A percentile compares a stretch with the other conserved stretches of the same genome.
These are phyloP conservation scores for Trichophyton rubrum DNA, from an alignment of 2,329 filamentous ascomycete species.

Conservation along the genomic window DNA sequence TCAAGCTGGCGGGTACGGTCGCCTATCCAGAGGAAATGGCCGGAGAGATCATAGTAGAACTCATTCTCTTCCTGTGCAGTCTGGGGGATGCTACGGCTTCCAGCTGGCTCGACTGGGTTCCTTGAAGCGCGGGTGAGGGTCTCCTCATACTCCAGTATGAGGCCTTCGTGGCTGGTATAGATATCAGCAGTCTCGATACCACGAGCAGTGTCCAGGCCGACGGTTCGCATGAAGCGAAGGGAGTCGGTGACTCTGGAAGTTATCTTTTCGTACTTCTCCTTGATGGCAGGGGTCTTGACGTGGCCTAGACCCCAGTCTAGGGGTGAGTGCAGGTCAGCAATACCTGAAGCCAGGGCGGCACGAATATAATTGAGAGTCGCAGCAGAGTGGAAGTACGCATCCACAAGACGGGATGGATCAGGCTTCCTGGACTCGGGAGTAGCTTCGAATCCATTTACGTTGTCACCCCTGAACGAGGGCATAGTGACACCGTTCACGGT, in stretches of 20 bases:
- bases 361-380: slow-evolving; percentile 90
- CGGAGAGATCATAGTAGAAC: slow-evolving; percentile 85
- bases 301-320: slow-evolving; percentile 92
- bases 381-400: slow-evolving; percentile 90
- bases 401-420: slow-evolving; percentile 71
- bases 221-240: slow-evolving; percentile 83
- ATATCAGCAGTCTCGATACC: slow-evolving; percentile 86
- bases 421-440: slow-evolving; percentile 59
- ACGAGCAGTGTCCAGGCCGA: slow-evolving; percentile 74
- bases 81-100: slow-evolving; percentile 13
- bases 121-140: slow-evolving; percentile 61
- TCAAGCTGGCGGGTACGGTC: slow-evolving; percentile 90
- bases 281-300: slow-evolving; percentile 69
- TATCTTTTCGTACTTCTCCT: slow-evolving; percentile 73
- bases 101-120: slow-evolving; percentile 23
- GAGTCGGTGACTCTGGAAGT: slow-evolving; percentile 81
- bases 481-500: slow-evolving; percentile 66
- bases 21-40: slow-evolving; percentile 97
- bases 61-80: slow-evolving; percentile 30
- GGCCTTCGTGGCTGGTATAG: slow-evolving; percentile 88
- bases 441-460: slow-evolving; percentile 70
- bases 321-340: slow-evolving; percentile 86
- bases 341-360: slow-evolving; percentile 68
- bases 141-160: slow-evolving; percentile 90
- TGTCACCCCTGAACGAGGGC: slow-evolving; percentile 87